phyloP scores from a whole-genome alignment of 169 alveolate genomes.

The Plasmodium fragile region DNA sequence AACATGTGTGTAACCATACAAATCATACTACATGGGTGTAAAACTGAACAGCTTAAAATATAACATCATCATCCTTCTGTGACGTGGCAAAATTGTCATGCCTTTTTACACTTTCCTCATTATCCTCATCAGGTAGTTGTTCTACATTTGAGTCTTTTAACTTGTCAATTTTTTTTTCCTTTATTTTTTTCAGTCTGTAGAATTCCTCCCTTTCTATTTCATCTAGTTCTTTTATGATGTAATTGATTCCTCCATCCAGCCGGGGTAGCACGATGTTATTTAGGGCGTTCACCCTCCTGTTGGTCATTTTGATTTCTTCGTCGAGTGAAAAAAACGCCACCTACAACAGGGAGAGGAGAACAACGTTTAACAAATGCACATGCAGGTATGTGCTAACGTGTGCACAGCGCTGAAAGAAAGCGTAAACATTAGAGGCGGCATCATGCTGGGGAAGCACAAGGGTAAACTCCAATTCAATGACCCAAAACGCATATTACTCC shows the following conservation, averaged over 20 bases:
- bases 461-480: not conserved
- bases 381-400: not conserved
- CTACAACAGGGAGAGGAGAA: conserved; percentile 17
- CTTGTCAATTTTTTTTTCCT: conserved; percentile 71
- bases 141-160: conserved; percentile 30
- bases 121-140: conserved; percentile 17
- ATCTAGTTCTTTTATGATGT: conserved; percentile 95
- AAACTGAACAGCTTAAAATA: conserved; percentile 27
- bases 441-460: not conserved
- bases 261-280: conserved; percentile 96
- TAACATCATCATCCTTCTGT: conserved; percentile 71
- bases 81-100: conserved; percentile 17
- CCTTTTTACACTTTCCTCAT: conserved; percentile 17
- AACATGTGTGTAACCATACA: not conserved
- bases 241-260: conserved; percentile 90
- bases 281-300: conserved; percentile 97
- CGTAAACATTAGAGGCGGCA: not conserved
- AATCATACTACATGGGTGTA: not conserved
- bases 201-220: conserved; percentile 97
- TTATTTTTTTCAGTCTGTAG: conserved; percentile 78
- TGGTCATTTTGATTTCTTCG: conserved; percentile 96
- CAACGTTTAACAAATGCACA: not conserved
- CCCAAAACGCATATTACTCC: not conserved
- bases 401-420: not conserved
- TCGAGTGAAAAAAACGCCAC: conserved; percentile 95